These are phyloP conservation scores for Xerocomus spinulosus DNA, from an alignment of 768 basidiomycete genomes.

Conservation along the genomic window DNA sequence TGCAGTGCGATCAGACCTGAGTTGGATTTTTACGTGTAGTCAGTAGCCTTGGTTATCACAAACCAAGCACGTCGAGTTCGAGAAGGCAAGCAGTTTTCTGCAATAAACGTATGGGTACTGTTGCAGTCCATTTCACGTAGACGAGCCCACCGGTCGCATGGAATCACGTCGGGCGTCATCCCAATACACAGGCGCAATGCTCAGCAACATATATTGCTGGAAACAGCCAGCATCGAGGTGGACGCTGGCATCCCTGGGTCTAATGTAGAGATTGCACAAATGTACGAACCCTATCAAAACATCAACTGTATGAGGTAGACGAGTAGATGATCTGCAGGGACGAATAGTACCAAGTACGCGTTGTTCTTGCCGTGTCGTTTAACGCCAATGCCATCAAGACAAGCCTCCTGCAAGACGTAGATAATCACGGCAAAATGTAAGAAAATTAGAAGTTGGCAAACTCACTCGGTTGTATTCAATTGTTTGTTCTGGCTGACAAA, in stretches of 20 bases:
- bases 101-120: conserved; percentile 2
- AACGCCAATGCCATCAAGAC: conserved; percentile 53
- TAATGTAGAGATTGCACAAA: not conserved
- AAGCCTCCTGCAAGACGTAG: conserved; percentile 47
- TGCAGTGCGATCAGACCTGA: no score
- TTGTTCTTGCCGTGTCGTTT: conserved; percentile 63
- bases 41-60: no score
- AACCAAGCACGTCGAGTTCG: conserved; percentile 75
- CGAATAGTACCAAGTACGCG: conserved; percentile 17
- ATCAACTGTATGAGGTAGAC: conserved; percentile 42
- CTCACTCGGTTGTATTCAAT: not conserved
- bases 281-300: conserved; percentile 29
- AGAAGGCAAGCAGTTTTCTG: conserved; percentile 47
- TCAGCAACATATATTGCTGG: conserved; percentile 67
- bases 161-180: conserved; percentile 66
- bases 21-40: no score
- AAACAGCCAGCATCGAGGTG: no score
- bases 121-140: conserved; percentile 69
- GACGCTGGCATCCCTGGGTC: no score
- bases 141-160: conserved; percentile 66
- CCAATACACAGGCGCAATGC: conserved; percentile 45
- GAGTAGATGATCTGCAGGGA: conserved; percentile 59
- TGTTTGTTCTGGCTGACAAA: conserved; percentile 15
- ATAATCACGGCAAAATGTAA: conserved; percentile 49
- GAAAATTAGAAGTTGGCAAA: not conserved